Evolutionary conservation across 1,284 basidiomycete species (phyloP).

Genomic region (Rhodotorula sp.): DNA sequence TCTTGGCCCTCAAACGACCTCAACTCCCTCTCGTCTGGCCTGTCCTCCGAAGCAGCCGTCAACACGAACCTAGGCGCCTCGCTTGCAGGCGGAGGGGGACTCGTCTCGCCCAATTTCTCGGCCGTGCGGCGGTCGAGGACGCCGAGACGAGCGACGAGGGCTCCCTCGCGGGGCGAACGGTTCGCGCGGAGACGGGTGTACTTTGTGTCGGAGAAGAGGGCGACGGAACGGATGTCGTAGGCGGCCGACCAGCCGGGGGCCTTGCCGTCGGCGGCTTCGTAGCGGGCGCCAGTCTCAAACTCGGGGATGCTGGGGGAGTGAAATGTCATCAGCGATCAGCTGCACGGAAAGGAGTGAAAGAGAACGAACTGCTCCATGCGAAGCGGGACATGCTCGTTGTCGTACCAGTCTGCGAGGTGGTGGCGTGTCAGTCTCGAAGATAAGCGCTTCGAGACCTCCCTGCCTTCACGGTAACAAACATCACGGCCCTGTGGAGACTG

Average conservation of each 20-base stretch:
- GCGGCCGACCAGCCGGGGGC: conserved; percentile 46
- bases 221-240: conserved; percentile 48
- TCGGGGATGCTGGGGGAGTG: conserved; percentile 42
- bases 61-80: conserved; percentile 30
- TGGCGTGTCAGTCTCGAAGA: too few relatives aligned
- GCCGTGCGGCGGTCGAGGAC: conserved; percentile 50
- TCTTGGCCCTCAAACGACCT: conserved; percentile 8
- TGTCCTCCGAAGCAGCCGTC: conserved; percentile 17
- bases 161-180: conserved; percentile 48
- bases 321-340: conserved; percentile 22
- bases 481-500: background rate
- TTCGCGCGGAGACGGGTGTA: conserved; percentile 48
- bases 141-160: conserved; percentile 47
- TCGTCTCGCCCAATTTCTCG: conserved; percentile 43
- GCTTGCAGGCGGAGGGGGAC: conserved; percentile 9
- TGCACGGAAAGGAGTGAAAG: background rate
- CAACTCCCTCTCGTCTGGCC: conserved; percentile 8
- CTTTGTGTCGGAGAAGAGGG: conserved; percentile 45
- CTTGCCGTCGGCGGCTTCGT: conserved; percentile 41
- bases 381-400: conserved; percentile 51
- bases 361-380: conserved; percentile 44
- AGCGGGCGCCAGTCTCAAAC: conserved; percentile 45
- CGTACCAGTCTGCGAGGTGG: conserved; percentile 49
- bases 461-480: background rate
- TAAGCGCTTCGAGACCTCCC: background rate